These are phyloP conservation scores for Solanum peruvianum DNA, from an alignment of 257 asterid genomes.

Conservation along the genomic window DNA sequence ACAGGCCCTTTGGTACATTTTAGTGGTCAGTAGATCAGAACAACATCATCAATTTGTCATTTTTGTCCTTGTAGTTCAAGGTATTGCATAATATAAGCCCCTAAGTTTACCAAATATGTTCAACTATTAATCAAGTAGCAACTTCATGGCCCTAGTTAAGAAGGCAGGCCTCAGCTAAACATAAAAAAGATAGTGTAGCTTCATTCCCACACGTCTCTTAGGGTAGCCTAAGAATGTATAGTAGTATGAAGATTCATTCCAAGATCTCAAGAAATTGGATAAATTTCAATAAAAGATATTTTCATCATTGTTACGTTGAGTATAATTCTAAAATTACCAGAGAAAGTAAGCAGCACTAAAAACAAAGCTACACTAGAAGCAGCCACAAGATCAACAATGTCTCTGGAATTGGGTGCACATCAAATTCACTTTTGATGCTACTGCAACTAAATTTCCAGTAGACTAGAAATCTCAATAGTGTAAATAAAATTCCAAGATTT, in stretches of 20 bases:
- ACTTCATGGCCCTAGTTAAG: neutral
- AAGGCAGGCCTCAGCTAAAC: neutral
- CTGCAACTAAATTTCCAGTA: neutral
- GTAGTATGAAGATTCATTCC: neutral
- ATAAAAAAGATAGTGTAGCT: neutral
- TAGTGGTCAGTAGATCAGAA: neutral
- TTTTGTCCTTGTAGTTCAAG: neutral
- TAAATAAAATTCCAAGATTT: neutral
- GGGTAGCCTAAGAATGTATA: neutral
- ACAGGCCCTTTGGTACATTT: neutral
- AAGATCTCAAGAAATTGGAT: neutral
- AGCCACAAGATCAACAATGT: constrained; percentile 22
- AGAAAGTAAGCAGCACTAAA: neutral
- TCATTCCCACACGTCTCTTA: neutral
- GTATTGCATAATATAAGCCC: neutral
- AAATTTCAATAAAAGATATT: constrained; percentile 1
- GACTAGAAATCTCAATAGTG: constrained; percentile 5
- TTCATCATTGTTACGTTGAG: neutral
- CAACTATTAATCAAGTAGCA: neutral
- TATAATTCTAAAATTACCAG: constrained; percentile 2
- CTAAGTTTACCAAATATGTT: neutral
- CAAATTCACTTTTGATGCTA: constrained; percentile 6
- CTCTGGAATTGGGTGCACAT: constrained; percentile 30
- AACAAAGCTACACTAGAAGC: constrained; percentile 14
- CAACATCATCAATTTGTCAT: neutral